A percentile compares a stretch with the other conserved stretches of the same genome.
Conservation (phyloP, 2,329 filamentous ascomycete species). For the Fusarium sp. region DNA sequence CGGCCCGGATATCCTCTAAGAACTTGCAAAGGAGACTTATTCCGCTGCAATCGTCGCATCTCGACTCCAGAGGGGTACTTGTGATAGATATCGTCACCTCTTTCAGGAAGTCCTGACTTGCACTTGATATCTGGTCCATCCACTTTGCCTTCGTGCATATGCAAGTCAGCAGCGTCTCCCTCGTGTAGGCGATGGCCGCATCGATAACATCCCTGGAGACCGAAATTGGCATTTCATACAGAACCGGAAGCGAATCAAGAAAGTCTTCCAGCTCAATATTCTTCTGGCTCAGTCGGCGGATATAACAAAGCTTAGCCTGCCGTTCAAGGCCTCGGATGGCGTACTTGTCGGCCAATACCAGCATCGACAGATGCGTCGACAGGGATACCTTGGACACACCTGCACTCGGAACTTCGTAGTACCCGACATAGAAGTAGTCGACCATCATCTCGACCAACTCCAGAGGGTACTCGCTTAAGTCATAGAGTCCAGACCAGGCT, state of each 20-base stretch:
- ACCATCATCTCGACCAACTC: background rate
- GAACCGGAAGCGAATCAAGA: background rate
- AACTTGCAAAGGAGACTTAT: no score
- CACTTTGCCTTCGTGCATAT: background rate
- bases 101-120: background rate
- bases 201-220: background rate
- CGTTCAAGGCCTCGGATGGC: background rate
- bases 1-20: no score
- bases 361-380: background rate
- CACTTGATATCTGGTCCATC: background rate
- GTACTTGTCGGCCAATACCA: background rate
- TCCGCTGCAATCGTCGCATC: background rate
- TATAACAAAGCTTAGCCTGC: background rate
- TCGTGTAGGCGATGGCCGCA: background rate
- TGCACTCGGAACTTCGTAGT: background rate
- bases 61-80: background rate
- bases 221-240: background rate
- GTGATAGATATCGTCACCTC: background rate
- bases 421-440: background rate
- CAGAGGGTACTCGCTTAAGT: background rate
- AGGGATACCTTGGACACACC: background rate
- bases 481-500: background rate
- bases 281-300: background rate
- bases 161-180: background rate
- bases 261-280: background rate